These are phyloP conservation scores for Flueggea neowawraea DNA, from an alignment of 441 rosid genomes.

Conservation along the genomic window DNA sequence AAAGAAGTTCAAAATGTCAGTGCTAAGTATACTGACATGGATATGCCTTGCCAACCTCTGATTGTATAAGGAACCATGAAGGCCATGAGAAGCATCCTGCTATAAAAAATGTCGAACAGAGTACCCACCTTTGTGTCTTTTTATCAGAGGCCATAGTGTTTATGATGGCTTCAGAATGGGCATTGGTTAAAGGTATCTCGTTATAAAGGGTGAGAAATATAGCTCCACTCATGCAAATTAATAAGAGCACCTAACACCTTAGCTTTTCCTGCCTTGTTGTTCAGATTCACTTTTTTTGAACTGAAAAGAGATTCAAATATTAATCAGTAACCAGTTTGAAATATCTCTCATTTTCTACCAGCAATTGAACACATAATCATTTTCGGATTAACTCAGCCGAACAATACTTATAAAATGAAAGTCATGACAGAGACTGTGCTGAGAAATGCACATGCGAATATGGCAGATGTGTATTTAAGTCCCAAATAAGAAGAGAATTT, in stretches of 20 bases:
- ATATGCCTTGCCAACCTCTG: slow-evolving; percentile 37
- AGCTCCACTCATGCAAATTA: slow-evolving; percentile 46
- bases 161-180: background rate
- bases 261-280: slow-evolving; percentile 41
- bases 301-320: slow-evolving; percentile 21
- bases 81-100: slow-evolving; percentile 48
- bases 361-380: background rate
- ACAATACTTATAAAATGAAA: slow-evolving; percentile 49
- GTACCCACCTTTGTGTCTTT: slow-evolving; percentile 36
- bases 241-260: slow-evolving; percentile 50
- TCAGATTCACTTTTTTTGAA: slow-evolving; percentile 39
- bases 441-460: slow-evolving; percentile 60
- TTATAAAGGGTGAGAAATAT: slow-evolving; percentile 41
- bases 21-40: slow-evolving; percentile 63
- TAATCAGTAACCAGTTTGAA: background rate
- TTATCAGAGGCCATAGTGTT: slow-evolving; percentile 8
- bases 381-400: slow-evolving; percentile 35
- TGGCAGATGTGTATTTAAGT: slow-evolving; percentile 58
- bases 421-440: slow-evolving; percentile 67
- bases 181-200: slow-evolving; percentile 27
- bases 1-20: slow-evolving; percentile 49
- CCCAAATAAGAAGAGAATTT: slow-evolving; percentile 48
- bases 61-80: slow-evolving; percentile 60
- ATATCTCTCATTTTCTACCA: background rate
- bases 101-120: slow-evolving; percentile 43